Conservation (phyloP, 805 yeast species). For the Ogataea parapolymorpha region DNA sequence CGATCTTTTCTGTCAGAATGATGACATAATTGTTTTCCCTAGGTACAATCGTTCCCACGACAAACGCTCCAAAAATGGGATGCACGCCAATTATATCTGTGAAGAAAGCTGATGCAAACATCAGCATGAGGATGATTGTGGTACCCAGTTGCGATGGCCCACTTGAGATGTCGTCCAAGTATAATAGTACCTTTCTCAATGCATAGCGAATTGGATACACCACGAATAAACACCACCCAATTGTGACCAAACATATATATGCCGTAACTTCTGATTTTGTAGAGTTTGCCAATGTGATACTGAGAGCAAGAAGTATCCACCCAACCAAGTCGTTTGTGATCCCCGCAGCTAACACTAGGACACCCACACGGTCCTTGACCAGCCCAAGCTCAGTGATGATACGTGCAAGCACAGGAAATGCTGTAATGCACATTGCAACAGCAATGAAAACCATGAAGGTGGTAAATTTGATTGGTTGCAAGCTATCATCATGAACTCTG, state of each 20-base stretch:
- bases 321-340: constrained; percentile 76
- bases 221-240: constrained; percentile 67
- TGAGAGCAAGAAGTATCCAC: constrained; percentile 74
- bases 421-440: constrained; percentile 80
- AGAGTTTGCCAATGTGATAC: constrained; percentile 74
- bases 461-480: constrained; percentile 51
- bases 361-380: constrained; percentile 68
- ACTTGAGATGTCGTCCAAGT: constrained; percentile 36
- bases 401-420: constrained; percentile 80
- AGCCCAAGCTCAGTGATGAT: constrained; percentile 70
- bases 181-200: constrained; percentile 43
- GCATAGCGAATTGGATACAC: constrained; percentile 53
- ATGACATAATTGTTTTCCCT: constrained; percentile 72
- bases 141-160: constrained; percentile 66
- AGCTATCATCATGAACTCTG: constrained; percentile 32
- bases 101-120: constrained; percentile 67
- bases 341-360: constrained; percentile 77
- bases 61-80: constrained; percentile 82
- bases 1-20: constrained; percentile 67
- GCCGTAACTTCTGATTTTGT: constrained; percentile 65
- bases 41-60: constrained; percentile 73
- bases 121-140: constrained; percentile 50
- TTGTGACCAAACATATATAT: constrained; percentile 60
- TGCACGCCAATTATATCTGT: constrained; percentile 85
- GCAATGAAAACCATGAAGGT: constrained; percentile 79